phyloP scores from a whole-genome alignment of 177 flowering plant genomes.

The Vitis hybrid region DNA sequence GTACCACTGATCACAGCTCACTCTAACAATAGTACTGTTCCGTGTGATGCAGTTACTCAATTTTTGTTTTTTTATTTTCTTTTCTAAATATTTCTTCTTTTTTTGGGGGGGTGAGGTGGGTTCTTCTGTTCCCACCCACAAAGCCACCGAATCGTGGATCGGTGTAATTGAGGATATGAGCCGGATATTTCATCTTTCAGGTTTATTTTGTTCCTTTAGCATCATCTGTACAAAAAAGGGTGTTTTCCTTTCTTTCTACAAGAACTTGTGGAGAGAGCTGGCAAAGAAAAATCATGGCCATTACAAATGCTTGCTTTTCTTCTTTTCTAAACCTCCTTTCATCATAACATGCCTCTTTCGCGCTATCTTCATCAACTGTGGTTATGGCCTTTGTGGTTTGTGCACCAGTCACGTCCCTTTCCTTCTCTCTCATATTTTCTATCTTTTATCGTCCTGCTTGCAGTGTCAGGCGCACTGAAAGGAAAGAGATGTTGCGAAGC shows the following conservation, averaged over 20 bases:
- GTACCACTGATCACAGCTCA: too few relatives aligned
- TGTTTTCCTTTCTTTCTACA: constrained; percentile 4
- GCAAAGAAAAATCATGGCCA: constrained; percentile 5
- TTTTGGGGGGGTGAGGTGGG: too few relatives aligned
- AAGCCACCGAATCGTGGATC: too few relatives aligned
- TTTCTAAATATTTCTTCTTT: too few relatives aligned
- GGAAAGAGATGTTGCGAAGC: constrained; percentile 12
- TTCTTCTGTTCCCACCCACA: too few relatives aligned
- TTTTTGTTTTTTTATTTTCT: too few relatives aligned
- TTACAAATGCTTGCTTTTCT: constrained; percentile 4
- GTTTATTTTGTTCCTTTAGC: neutral
- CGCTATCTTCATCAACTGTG: constrained; percentile 1
- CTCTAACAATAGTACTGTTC: too few relatives aligned
- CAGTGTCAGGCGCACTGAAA: constrained; percentile 34
- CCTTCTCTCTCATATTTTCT: constrained; percentile 19
- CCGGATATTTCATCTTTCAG: neutral
- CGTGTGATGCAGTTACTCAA: too few relatives aligned
- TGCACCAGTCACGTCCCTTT: constrained; percentile 51
- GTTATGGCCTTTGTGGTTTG: constrained; percentile 26
- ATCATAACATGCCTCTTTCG: constrained; percentile 14
- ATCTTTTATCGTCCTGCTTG: constrained; percentile 18
- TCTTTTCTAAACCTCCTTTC: constrained; percentile 2
- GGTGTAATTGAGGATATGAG: too few relatives aligned
- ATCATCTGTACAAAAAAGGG: constrained; percentile 6
- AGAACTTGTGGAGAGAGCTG: constrained; percentile 7